phyloP scores from a whole-genome alignment of 2,329 filamentous ascomycete species.

The Epicoccum nigrum region DNA sequence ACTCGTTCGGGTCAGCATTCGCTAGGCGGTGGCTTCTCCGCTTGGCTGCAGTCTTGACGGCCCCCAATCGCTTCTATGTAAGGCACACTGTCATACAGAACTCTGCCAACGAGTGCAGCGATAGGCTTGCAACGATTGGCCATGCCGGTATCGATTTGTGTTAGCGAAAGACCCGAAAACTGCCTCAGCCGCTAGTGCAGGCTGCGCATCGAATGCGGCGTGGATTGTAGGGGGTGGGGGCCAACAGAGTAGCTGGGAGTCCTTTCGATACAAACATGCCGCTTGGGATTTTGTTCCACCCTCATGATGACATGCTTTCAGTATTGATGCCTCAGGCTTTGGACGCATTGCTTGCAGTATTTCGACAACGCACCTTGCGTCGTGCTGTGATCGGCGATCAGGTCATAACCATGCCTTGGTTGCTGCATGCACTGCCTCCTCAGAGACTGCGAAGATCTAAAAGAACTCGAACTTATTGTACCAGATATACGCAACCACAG shows the following conservation, averaged over 20 bases:
- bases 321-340: no score
- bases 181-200: neutral
- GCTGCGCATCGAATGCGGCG: neutral
- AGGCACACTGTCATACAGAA: constrained; percentile 2
- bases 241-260: no score
- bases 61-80: constrained; percentile 9
- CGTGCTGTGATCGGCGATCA: neutral
- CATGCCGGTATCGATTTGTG: no score
- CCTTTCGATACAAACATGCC: no score
- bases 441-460: constrained; percentile 25
- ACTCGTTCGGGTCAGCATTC: constrained; percentile 12
- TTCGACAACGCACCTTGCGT: neutral
- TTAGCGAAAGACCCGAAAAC: no score
- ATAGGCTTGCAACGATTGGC: no score
- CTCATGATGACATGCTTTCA: no score
- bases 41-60: constrained; percentile 4
- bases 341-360: no score
- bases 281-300: no score
- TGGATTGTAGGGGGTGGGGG: neutral
- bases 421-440: neutral
- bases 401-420: no score
- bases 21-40: constrained; percentile 3
- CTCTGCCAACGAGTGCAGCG: neutral
- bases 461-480: constrained; percentile 61
- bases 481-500: constrained; percentile 60